Evolutionary conservation across 1,284 basidiomycete species (phyloP).

Genomic region (Ceratobasidium sp.): DNA sequence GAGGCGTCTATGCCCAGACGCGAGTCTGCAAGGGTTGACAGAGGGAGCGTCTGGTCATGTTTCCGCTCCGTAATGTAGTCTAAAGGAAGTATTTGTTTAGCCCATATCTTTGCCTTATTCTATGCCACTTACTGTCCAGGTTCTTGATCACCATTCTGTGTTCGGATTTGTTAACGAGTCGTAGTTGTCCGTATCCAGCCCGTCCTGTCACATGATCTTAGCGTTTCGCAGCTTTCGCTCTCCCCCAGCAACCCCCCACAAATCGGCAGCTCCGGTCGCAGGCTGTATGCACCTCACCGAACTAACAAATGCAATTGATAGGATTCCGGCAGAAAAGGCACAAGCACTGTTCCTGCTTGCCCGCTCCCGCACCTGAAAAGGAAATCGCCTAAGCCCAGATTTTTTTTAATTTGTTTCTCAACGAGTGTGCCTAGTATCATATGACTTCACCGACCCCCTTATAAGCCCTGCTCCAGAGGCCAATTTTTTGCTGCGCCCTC

Average conservation of each 20-base stretch:
- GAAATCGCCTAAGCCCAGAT: neutral
- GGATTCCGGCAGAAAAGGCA: no score
- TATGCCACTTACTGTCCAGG: conserved; percentile 37
- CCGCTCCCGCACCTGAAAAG: neutral
- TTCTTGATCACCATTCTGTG: conserved; percentile 45
- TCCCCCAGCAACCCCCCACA: no score
- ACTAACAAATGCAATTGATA: no score
- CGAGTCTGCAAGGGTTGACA: conserved; percentile 88
- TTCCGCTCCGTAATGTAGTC: conserved; percentile 88
- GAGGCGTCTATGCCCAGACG: conserved; percentile 97
- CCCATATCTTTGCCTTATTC: neutral
- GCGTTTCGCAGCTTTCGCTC: neutral
- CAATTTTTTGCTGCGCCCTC: neutral
- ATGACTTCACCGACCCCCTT: neutral
- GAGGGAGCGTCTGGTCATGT: conserved; percentile 83
- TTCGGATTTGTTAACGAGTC: conserved; percentile 33
- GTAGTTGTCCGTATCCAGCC: conserved; percentile 24
- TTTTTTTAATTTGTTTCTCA: neutral
- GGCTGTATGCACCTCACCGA: no score
- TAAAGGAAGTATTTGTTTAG: conserved; percentile 54
- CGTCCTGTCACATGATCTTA: conserved; percentile 10
- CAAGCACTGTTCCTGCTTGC: neutral
- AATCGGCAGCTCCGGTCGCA: no score
- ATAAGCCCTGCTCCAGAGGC: neutral
- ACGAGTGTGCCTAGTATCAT: neutral